These are phyloP conservation scores for Aureobasidium sp. DNA, from an alignment of 2,329 filamentous ascomycete species.

Conservation along the genomic window DNA sequence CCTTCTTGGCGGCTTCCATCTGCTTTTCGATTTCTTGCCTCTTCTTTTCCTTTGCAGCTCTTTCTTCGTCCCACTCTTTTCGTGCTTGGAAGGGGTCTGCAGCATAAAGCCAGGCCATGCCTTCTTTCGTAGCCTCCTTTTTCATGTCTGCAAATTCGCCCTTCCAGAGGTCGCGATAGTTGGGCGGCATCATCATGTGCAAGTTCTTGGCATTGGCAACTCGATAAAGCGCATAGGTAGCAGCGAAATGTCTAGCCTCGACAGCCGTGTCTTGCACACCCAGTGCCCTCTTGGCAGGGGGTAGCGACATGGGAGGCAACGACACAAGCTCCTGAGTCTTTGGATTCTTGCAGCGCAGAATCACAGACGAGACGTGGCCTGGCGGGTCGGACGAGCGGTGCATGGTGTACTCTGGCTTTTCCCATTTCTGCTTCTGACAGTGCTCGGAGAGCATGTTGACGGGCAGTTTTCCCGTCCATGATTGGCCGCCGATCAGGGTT, in stretches of 20 bases:
- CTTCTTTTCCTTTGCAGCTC: slow-evolving; percentile 70
- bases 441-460: slow-evolving; percentile 90
- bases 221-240: slow-evolving; percentile 82
- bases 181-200: slow-evolving; percentile 87
- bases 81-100: slow-evolving; percentile 84
- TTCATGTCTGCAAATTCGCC: slow-evolving; percentile 77
- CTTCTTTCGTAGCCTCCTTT: slow-evolving; percentile 69
- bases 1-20: slow-evolving; percentile 50
- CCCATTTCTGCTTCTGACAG: slow-evolving; percentile 94
- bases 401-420: slow-evolving; percentile 84
- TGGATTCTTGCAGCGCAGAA: slow-evolving; percentile 62
- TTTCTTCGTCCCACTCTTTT: slow-evolving; percentile 72
- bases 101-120: slow-evolving; percentile 82
- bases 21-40: slow-evolving; percentile 59
- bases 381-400: slow-evolving; percentile 23
- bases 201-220: slow-evolving; percentile 95
- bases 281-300: slow-evolving; percentile 61
- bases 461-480: slow-evolving; percentile 95
- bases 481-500: slow-evolving; percentile 86
- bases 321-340: slow-evolving; percentile 74
- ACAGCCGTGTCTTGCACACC: slow-evolving; percentile 71
- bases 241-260: slow-evolving; percentile 88
- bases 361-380: slow-evolving; percentile 63
- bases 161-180: slow-evolving; percentile 86
- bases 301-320: slow-evolving; percentile 76